Evolutionary conservation across 208 protist species (phyloP).

Genomic region (Acanthamoeba royreba): DNA sequence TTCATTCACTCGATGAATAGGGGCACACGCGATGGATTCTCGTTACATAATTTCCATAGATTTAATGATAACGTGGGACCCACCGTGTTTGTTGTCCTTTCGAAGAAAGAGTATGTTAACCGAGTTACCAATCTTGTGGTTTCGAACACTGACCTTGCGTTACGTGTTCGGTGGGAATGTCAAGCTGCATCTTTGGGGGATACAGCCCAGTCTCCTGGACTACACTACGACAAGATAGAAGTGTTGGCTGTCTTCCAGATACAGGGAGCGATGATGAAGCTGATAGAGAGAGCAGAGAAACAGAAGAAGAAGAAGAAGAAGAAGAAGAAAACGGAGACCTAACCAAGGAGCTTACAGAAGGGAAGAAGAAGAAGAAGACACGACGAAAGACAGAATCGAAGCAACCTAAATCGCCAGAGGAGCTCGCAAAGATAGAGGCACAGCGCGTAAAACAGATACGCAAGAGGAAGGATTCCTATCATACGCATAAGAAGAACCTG

Average conservation of each 20-base stretch:
- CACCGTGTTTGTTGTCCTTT: background rate
- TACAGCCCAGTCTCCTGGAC: background rate
- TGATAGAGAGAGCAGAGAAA: background rate
- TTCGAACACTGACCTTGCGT: no score
- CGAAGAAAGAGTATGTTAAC: background rate
- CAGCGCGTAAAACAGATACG: background rate
- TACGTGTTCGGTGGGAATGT: no score
- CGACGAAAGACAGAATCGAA: background rate
- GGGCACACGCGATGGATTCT: background rate
- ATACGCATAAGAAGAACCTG: background rate
- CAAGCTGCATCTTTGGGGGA: background rate
- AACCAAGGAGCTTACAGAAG: background rate
- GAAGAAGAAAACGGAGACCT: background rate
- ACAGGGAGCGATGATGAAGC: background rate
- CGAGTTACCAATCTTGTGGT: no score
- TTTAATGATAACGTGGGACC: background rate
- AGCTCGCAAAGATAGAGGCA: background rate
- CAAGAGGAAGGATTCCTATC: background rate
- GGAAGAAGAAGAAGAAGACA: background rate
- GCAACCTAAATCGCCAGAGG: background rate
- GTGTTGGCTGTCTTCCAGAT: background rate
- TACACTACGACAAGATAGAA: background rate
- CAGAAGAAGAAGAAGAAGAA: background rate
- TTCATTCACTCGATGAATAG: background rate
- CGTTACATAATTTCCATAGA: background rate